These are phyloP conservation scores for Rubroshorea leprosula DNA, from an alignment of 345 rosid genomes.

Conservation along the genomic window DNA sequence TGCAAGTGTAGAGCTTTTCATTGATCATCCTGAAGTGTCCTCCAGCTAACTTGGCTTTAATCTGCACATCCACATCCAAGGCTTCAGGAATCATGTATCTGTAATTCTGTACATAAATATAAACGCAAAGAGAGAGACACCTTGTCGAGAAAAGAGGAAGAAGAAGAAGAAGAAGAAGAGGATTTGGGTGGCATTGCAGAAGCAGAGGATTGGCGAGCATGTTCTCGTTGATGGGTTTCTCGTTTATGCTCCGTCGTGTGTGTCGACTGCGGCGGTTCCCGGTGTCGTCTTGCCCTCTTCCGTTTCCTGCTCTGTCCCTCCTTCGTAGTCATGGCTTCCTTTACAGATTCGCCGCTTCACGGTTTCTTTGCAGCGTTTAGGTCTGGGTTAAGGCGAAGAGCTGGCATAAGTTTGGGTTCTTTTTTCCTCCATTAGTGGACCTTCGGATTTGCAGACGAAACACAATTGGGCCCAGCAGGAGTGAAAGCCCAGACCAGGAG, in stretches of 20 bases:
- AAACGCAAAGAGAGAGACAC: slow-evolving; percentile 21
- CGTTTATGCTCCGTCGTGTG: slow-evolving; percentile 14
- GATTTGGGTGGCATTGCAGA: slow-evolving; percentile 28
- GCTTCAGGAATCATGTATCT: not conserved
- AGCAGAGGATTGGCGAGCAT: slow-evolving; percentile 20
- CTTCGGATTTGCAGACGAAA: no score
- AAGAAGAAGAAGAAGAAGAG: not conserved
- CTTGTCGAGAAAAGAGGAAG: slow-evolving; percentile 48
- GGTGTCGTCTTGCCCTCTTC: slow-evolving; percentile 33
- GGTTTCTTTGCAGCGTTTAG: no score
- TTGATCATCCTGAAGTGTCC: slow-evolving; percentile 93
- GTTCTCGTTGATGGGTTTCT: slow-evolving; percentile 1
- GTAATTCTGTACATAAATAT: not conserved
- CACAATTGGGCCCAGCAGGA: no score
- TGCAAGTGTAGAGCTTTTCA: slow-evolving; percentile 92
- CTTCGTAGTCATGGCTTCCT: slow-evolving; percentile 25
- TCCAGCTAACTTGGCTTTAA: slow-evolving; percentile 68
- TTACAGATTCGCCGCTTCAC: not conserved
- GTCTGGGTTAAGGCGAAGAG: no score
- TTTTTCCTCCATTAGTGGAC: no score
- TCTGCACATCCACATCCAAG: slow-evolving; percentile 38
- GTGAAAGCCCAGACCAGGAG: no score
- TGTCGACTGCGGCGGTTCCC: slow-evolving; percentile 6
- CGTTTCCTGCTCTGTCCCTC: slow-evolving; percentile 44
- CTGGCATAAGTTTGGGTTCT: no score